Evolutionary conservation across 768 basidiomycete species (phyloP).

Genomic region (Mycena pura): DNA sequence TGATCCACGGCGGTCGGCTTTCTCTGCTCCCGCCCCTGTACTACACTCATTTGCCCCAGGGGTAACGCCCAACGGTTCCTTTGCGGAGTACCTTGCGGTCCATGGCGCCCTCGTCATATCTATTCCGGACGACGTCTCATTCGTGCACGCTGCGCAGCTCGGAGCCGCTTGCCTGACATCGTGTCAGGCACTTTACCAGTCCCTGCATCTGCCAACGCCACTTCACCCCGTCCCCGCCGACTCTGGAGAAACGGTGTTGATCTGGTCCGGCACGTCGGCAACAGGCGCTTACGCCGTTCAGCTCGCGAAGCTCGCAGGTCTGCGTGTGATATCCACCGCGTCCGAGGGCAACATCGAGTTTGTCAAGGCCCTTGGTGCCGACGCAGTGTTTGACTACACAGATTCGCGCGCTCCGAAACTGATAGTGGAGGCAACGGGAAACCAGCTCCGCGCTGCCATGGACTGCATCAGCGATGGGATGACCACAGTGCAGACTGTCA

Average conservation of each 20-base stretch:
- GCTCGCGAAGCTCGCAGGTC: constrained; percentile 48
- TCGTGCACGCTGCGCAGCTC: constrained; percentile 31
- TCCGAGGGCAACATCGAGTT: constrained; percentile 45
- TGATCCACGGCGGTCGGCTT: constrained; percentile 27
- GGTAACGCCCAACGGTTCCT: constrained; percentile 7
- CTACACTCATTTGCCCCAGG: neutral
- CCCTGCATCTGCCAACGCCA: constrained; percentile 25
- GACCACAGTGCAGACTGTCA: constrained; percentile 32
- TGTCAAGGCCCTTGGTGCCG: constrained; percentile 49
- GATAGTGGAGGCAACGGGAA: constrained; percentile 34
- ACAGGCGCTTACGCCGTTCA: constrained; percentile 48
- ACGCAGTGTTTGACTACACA: constrained; percentile 46
- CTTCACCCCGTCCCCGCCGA: constrained; percentile 18
- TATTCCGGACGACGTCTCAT: constrained; percentile 31
- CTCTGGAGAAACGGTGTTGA: constrained; percentile 26
- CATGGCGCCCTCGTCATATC: constrained; percentile 24
- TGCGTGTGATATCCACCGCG: constrained; percentile 52
- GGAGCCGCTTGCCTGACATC: constrained; percentile 21
- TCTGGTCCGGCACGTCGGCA: constrained; percentile 23
- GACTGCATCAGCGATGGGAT: constrained; percentile 38
- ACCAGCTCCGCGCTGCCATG: constrained; percentile 31
- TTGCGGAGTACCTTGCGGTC: constrained; percentile 29
- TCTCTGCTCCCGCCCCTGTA: neutral
- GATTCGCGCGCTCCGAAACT: constrained; percentile 35
- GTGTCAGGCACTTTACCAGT: constrained; percentile 26